A percentile compares a stretch with the other conserved stretches of the same genome.
These are phyloP conservation scores for Tuber melanosporum DNA, from an alignment of 495 filamentous ascomycete species.

Conservation along the genomic window DNA sequence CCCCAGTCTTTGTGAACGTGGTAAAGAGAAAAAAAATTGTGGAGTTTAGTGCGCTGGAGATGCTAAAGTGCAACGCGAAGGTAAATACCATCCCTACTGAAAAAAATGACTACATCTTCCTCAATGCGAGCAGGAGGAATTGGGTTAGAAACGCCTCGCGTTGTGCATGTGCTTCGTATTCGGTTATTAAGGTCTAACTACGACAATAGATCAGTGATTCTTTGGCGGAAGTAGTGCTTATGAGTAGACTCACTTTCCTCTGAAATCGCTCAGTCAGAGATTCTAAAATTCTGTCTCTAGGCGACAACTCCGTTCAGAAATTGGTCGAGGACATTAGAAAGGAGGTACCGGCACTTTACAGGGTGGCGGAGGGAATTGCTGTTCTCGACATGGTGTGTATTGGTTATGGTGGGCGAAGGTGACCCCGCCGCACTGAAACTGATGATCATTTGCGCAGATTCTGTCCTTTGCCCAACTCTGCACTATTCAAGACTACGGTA, in stretches of 20 bases:
- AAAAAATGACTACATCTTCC: constrained; percentile 42
- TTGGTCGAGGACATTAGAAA: constrained; percentile 61
- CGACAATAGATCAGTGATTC: constrained; percentile 57
- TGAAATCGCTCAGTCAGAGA: constrained; percentile 46
- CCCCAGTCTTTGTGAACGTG: constrained; percentile 70
- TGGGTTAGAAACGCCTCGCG: not conserved
- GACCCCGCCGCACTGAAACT: not conserved
- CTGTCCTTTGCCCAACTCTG: constrained; percentile 71
- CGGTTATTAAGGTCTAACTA: constrained; percentile 45
- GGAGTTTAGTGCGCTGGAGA: constrained; percentile 77
- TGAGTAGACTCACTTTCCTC: constrained; percentile 44
- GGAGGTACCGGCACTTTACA: constrained; percentile 65
- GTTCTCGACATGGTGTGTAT: constrained; percentile 73
- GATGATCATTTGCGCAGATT: constrained; percentile 38
- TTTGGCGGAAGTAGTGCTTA: constrained; percentile 60
- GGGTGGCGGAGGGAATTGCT: constrained; percentile 76
- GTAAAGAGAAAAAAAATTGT: constrained; percentile 63
- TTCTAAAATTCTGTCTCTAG: constrained; percentile 24
- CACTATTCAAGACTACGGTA: constrained; percentile 64
- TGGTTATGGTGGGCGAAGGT: not conserved
- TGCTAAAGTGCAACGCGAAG: constrained; percentile 56
- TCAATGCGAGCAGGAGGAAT: not conserved
- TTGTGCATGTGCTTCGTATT: not conserved
- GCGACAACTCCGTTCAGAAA: constrained; percentile 59
- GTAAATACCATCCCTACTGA: constrained; percentile 12